Percentiles rank a stretch among this genome's conserved stretches.
Evolutionary conservation across 2,329 filamentous ascomycete genomes (phyloP).

Genomic region (Cercospora citrullina): DNA sequence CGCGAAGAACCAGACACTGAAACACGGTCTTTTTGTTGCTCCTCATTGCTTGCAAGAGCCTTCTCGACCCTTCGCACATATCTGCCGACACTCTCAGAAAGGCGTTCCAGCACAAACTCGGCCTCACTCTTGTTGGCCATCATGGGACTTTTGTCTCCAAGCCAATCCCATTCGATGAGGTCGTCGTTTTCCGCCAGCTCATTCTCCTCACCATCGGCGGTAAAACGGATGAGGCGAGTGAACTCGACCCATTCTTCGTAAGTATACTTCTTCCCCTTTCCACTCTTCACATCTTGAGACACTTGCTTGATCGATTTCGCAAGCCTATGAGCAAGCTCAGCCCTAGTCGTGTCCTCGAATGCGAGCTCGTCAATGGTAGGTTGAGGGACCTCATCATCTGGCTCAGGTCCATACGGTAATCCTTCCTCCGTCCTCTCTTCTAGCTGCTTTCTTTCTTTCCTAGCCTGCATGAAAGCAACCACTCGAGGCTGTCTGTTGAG

Average conservation of each 20-base stretch:
- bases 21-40: not conserved
- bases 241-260: slow-evolving; percentile 90
- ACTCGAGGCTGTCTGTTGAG: slow-evolving; percentile 52
- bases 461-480: slow-evolving; percentile 40
- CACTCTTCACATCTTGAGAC: slow-evolving; percentile 60
- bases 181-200: slow-evolving; percentile 57
- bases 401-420: slow-evolving; percentile 46
- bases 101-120: slow-evolving; percentile 65
- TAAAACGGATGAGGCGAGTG: slow-evolving; percentile 68
- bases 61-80: slow-evolving; percentile 39
- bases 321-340: slow-evolving; percentile 60
- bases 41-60: not conserved
- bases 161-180: slow-evolving; percentile 70
- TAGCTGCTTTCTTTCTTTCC: slow-evolving; percentile 32
- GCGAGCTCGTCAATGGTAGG: slow-evolving; percentile 49
- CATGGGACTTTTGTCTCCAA: slow-evolving; percentile 68
- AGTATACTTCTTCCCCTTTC: slow-evolving; percentile 64
- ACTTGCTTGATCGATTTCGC: slow-evolving; percentile 69
- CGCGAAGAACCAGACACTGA: not conserved
- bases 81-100: slow-evolving; percentile 63
- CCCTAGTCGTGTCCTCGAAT: slow-evolving; percentile 53
- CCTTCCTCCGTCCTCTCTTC: slow-evolving; percentile 49
- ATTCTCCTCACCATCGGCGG: slow-evolving; percentile 31
- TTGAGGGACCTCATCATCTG: slow-evolving; percentile 24
- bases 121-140: slow-evolving; percentile 62